These are phyloP conservation scores for Apiotrichum sp. DNA, from an alignment of 1,284 basidiomycete genomes.

Conservation along the genomic window DNA sequence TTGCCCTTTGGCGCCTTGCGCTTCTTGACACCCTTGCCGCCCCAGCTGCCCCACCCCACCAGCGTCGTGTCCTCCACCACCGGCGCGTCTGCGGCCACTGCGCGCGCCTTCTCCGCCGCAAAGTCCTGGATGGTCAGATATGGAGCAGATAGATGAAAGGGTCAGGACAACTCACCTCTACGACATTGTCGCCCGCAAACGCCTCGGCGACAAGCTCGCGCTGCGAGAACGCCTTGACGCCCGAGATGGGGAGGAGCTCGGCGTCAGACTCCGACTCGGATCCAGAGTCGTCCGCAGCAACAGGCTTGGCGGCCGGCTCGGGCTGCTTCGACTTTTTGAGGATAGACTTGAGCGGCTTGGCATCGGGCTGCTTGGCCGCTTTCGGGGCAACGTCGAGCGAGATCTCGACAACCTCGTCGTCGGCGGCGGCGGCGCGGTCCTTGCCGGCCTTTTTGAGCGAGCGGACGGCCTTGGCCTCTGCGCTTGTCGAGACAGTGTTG, in stretches of 20 bases:
- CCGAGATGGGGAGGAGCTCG: conserved; percentile 34
- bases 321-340: conserved; percentile 14
- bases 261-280: conserved; percentile 51
- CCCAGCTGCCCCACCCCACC: conserved; percentile 96
- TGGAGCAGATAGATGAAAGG: neutral
- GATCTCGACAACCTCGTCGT: conserved; percentile 75
- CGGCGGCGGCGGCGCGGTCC: conserved; percentile 55
- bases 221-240: conserved; percentile 49
- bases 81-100: conserved; percentile 78
- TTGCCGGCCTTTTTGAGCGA: conserved; percentile 61
- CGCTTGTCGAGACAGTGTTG: conserved; percentile 60
- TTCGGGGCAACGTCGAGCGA: conserved; percentile 49
- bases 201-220: conserved; percentile 84
- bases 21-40: conserved; percentile 61
- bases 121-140: conserved; percentile 59
- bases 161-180: conserved; percentile 34
- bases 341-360: conserved; percentile 5
- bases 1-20: conserved; percentile 25
- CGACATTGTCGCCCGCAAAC: conserved; percentile 93
- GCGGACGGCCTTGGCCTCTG: conserved; percentile 60
- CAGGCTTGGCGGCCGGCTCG: neutral
- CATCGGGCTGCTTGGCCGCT: neutral
- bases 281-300: neutral
- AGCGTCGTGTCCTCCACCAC: conserved; percentile 78
- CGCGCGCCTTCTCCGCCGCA: conserved; percentile 68